phyloP scores from a whole-genome alignment of 352 stramenopile genomes.

The Globisporangium middletonii region DNA sequence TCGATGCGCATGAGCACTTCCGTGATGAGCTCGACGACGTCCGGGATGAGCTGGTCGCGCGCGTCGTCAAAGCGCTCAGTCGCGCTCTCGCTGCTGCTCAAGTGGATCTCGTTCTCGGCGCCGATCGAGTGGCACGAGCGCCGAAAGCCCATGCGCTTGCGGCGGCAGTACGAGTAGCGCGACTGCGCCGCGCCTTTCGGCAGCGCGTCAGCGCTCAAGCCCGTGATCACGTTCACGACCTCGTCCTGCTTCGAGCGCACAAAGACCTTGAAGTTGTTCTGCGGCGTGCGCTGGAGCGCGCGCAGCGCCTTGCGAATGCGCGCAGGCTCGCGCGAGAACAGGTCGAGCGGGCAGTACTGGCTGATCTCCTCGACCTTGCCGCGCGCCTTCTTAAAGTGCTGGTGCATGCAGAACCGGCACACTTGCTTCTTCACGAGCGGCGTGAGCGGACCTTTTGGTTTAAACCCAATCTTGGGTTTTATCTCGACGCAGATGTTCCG shows the following conservation, averaged over 20 bases:
- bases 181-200: constrained; percentile 60
- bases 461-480: constrained; percentile 85
- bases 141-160: constrained; percentile 71
- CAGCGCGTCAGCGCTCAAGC: constrained; percentile 55
- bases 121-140: constrained; percentile 74
- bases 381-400: constrained; percentile 71
- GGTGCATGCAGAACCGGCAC: constrained; percentile 88
- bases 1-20: constrained; percentile 64
- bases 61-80: constrained; percentile 22
- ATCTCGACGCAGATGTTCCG: constrained; percentile 84
- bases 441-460: constrained; percentile 48
- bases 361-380: constrained; percentile 81
- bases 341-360: constrained; percentile 74
- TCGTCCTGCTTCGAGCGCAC: constrained; percentile 73
- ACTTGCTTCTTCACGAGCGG: constrained; percentile 52
- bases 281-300: constrained; percentile 69
- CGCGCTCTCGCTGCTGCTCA: constrained; percentile 1
- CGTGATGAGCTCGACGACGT: constrained; percentile 70
- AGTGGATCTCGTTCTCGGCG: constrained; percentile 36
- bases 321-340: constrained; percentile 64
- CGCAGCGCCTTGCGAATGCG: constrained; percentile 57
- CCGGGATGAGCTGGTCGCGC: constrained; percentile 43
- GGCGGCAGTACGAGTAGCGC: constrained; percentile 61
- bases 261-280: constrained; percentile 90
- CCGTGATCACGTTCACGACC: constrained; percentile 75